Conservation (phyloP, 257 asterid genomes). For the Misopates orontium region DNA sequence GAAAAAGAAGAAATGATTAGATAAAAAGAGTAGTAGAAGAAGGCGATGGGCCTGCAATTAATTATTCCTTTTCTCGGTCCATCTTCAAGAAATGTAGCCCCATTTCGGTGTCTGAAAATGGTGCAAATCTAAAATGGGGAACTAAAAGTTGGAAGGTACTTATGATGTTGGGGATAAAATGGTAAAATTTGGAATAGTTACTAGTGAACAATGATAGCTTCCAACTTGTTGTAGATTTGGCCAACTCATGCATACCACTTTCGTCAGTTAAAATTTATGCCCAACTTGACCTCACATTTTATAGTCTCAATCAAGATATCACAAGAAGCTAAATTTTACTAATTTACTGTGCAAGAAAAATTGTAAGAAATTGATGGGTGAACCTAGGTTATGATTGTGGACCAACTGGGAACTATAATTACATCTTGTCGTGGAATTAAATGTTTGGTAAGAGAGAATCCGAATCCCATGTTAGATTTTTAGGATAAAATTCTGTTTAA, state of each 20-base stretch:
- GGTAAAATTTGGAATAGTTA: constrained; percentile 19
- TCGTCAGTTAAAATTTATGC: background rate
- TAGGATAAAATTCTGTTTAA: background rate
- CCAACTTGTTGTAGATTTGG: constrained; percentile 27
- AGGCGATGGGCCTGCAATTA: constrained; percentile 2
- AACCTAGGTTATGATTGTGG: background rate
- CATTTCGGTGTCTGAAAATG: constrained; percentile 14
- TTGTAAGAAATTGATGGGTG: background rate
- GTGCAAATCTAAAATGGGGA: constrained; percentile 15
- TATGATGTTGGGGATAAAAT: constrained; percentile 31
- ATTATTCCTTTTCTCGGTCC: background rate
- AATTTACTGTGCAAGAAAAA: background rate
- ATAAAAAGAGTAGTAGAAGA: background rate
- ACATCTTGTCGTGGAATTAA: too few relatives aligned
- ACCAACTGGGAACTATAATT: background rate
- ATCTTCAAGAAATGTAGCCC: constrained; percentile 18
- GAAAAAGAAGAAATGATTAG: background rate
- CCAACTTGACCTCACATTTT: constrained; percentile 1
- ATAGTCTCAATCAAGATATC: constrained; percentile 7
- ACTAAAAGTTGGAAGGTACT: constrained; percentile 1
- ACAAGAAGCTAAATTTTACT: background rate
- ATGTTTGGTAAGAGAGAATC: too few relatives aligned
- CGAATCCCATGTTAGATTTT: too few relatives aligned
- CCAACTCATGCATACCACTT: constrained; percentile 19
- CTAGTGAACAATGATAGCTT: constrained; percentile 26